Percentiles rank a stretch among this genome's conserved stretches.
Evolutionary conservation across 805 yeast genomes (phyloP).

Genomic region (Wickerhamomyces mucosus): DNA sequence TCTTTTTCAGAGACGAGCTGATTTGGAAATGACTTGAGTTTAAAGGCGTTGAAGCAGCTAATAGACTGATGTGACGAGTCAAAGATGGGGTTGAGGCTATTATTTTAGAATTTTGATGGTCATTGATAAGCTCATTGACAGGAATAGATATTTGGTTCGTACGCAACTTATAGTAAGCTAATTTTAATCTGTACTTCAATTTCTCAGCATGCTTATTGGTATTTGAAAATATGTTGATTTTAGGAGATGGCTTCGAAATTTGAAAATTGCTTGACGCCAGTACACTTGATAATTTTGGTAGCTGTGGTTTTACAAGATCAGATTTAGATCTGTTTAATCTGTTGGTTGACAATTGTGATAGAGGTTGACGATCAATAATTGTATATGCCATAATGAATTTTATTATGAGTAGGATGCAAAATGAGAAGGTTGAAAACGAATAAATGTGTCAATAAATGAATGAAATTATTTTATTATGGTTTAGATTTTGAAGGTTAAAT

Average conservation of each 20-base stretch:
- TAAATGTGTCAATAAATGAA: too few species aligned
- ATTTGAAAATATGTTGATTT: not conserved
- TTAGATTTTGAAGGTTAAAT: too few species aligned
- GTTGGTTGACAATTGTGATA: slow-evolving; percentile 12
- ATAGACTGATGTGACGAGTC: slow-evolving; percentile 22
- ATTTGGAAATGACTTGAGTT: slow-evolving; percentile 2
- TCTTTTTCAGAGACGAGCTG: slow-evolving; percentile 6
- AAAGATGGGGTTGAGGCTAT: slow-evolving; percentile 13
- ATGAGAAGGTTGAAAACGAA: too few species aligned
- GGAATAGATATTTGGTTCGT: slow-evolving; percentile 36
- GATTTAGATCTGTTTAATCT: slow-evolving; percentile 8
- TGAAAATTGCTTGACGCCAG: slow-evolving; percentile 2
- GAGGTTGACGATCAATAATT: slow-evolving; percentile 14
- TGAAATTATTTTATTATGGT: too few species aligned
- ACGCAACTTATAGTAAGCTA: slow-evolving; percentile 43
- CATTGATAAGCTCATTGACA: slow-evolving; percentile 20
- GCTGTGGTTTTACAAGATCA: slow-evolving; percentile 4
- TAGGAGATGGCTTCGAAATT: slow-evolving; percentile 2
- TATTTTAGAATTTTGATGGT: slow-evolving; percentile 4
- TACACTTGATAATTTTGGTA: slow-evolving; percentile 7
- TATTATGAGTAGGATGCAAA: too few species aligned
- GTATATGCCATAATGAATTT: too few species aligned
- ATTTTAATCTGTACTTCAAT: slow-evolving; percentile 36
- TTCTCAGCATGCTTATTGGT: slow-evolving; percentile 24
- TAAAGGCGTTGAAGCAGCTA: slow-evolving; percentile 26